These are phyloP conservation scores for Alternaria sp. DNA, from an alignment of 2,329 filamentous ascomycete genomes.

Conservation along the genomic window DNA sequence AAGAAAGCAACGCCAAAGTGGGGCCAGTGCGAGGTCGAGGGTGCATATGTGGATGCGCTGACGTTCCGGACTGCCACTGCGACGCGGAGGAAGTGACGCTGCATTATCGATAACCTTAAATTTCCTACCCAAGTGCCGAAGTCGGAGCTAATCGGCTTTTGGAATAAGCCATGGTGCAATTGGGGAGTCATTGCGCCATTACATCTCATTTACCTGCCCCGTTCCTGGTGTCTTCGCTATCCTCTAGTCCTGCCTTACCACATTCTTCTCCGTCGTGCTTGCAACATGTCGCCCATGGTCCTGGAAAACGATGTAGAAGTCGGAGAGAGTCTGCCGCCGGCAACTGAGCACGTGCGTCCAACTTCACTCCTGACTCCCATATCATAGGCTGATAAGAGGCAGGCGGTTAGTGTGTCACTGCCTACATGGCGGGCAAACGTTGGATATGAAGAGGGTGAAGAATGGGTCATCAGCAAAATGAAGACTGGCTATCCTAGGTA, in stretches of 20 bases:
- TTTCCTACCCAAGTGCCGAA: conserved; percentile 35
- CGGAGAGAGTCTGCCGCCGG: conserved; percentile 47
- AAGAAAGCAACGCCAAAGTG: conserved; percentile 2
- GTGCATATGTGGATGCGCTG: conserved; percentile 2
- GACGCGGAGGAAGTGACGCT: conserved; percentile 13
- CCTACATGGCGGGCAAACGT: conserved; percentile 92
- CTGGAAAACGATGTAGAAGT: conserved; percentile 46
- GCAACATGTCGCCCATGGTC: conserved; percentile 33
- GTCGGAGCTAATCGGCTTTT: conserved; percentile 35
- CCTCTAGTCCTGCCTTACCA: conserved; percentile 1
- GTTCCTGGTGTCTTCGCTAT: conserved; percentile 1
- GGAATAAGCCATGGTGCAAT: conserved; percentile 13
- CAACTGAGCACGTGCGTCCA: conserved; percentile 50
- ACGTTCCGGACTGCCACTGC: conserved; percentile 13
- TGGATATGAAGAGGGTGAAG: conserved; percentile 89
- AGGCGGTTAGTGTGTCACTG: conserved; percentile 96
- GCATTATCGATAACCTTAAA: conserved; percentile 45
- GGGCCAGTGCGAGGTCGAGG: conserved; percentile 3
- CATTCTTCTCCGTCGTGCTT: background rate
- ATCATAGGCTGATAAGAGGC: conserved; percentile 20
- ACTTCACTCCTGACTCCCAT: conserved; percentile 1
- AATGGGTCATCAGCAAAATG: conserved; percentile 86
- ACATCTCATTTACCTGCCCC: conserved; percentile 9
- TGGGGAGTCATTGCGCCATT: conserved; percentile 17
- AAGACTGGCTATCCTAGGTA: conserved; percentile 88